These are phyloP conservation scores for Hypoxylon sp. DNA, from an alignment of 2,329 filamentous ascomycete species.

Conservation along the genomic window DNA sequence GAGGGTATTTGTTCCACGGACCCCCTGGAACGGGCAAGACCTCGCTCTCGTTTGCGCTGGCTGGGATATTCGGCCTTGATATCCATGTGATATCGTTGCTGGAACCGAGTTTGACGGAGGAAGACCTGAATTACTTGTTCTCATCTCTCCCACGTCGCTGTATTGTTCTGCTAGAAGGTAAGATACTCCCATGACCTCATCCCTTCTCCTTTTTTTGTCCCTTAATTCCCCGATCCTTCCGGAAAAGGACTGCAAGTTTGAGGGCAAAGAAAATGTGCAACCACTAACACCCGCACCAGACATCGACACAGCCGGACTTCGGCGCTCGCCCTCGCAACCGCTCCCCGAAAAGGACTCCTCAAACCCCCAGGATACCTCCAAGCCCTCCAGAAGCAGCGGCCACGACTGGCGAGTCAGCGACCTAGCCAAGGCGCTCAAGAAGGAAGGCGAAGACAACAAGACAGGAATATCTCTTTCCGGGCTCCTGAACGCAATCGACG, in stretches of 20 bases:
- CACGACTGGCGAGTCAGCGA: slow-evolving; percentile 58
- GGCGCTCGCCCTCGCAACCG: slow-evolving; percentile 54
- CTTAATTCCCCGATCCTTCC: too few relatives aligned
- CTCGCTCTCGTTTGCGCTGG: slow-evolving; percentile 74
- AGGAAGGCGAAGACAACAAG: slow-evolving; percentile 54
- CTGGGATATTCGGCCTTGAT: slow-evolving; percentile 74
- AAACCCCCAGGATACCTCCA: neutral
- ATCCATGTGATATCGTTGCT: slow-evolving; percentile 74
- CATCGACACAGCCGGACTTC: slow-evolving; percentile 75
- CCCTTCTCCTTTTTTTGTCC: too few relatives aligned
- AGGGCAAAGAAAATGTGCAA: neutral
- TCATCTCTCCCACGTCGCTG: slow-evolving; percentile 71
- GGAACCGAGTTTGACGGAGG: slow-evolving; percentile 72
- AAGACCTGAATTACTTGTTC: slow-evolving; percentile 71
- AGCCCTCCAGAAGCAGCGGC: slow-evolving; percentile 16
- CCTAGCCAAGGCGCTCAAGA: slow-evolving; percentile 60
- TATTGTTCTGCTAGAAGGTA: slow-evolving; percentile 71
- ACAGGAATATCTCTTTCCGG: slow-evolving; percentile 80
- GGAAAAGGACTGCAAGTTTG: neutral
- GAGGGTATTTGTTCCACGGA: slow-evolving; percentile 83
- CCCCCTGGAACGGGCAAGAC: slow-evolving; percentile 82
- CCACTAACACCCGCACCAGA: slow-evolving; percentile 55
- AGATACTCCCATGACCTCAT: neutral
- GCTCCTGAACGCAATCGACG: slow-evolving; percentile 86
- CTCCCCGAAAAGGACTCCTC: slow-evolving; percentile 23